Percentiles rank a stretch among this genome's conserved stretches.
Conservation (phyloP, 2,329 filamentous ascomycete species). For the Emericellopsis atlantica region DNA sequence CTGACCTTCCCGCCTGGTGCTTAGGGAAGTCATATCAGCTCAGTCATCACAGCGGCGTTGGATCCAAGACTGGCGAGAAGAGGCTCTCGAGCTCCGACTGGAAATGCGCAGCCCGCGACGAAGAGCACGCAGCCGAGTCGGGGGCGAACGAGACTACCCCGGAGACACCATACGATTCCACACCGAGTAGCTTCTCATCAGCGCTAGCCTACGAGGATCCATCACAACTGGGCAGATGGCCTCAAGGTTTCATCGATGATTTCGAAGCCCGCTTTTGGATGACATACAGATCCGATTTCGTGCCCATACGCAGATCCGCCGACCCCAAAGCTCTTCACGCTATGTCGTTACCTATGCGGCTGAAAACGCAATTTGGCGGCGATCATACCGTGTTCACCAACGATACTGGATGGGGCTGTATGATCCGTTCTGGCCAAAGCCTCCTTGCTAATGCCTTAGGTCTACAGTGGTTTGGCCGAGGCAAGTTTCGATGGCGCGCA, state of each 20-base stretch:
- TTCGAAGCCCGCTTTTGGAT: constrained; percentile 93
- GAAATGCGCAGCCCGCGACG: too few species aligned
- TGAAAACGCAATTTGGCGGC: constrained; percentile 60
- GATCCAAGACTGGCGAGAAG: background rate
- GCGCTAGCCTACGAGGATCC: constrained; percentile 35
- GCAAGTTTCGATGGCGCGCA: constrained; percentile 28
- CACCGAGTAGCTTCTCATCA: constrained; percentile 37
- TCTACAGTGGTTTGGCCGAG: constrained; percentile 63
- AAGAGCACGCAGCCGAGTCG: background rate
- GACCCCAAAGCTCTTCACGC: constrained; percentile 58
- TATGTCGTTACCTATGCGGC: constrained; percentile 72
- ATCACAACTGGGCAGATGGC: constrained; percentile 54
- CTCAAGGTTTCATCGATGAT: constrained; percentile 73
- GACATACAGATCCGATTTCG: constrained; percentile 85
- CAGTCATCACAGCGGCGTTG: constrained; percentile 6
- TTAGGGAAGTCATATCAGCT: constrained; percentile 45
- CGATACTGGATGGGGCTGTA: constrained; percentile 95
- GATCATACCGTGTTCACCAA: constrained; percentile 78
- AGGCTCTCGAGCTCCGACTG: background rate
- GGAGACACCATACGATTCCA: constrained; percentile 34
- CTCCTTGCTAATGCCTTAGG: constrained; percentile 77
- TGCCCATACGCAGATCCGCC: constrained; percentile 64
- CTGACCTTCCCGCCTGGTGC: constrained; percentile 71
- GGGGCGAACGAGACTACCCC: constrained; percentile 8
- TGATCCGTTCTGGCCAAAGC: constrained; percentile 94